These are phyloP conservation scores for Sclerotinia borealis DNA, from an alignment of 2,329 filamentous ascomycete genomes.

Conservation along the genomic window DNA sequence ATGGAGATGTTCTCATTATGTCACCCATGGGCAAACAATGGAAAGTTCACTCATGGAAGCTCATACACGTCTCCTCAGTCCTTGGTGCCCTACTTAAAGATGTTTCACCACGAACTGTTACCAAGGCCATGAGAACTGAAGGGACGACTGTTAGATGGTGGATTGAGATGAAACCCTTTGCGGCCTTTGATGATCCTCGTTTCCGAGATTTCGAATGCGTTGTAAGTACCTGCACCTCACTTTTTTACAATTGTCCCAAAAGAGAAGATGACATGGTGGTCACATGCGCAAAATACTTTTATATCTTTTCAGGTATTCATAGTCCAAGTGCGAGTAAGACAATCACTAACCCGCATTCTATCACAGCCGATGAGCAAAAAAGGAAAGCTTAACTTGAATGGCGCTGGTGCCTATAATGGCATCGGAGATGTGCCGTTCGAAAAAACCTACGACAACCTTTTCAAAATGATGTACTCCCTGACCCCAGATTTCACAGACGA, in stretches of 20 bases:
- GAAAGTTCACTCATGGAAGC: slow-evolving; percentile 23
- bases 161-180: slow-evolving; percentile 20
- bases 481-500: slow-evolving; percentile 17
- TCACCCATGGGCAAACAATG: slow-evolving; percentile 24
- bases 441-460: slow-evolving; percentile 29
- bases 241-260: neutral
- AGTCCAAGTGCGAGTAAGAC: neutral
- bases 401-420: slow-evolving; percentile 14
- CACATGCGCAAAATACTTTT: neutral
- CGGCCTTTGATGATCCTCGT: slow-evolving; percentile 12
- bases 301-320: neutral
- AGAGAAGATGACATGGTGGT: neutral
- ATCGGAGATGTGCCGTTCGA: slow-evolving; percentile 16
- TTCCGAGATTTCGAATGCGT: slow-evolving; percentile 22
- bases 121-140: slow-evolving; percentile 14
- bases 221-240: slow-evolving; percentile 22
- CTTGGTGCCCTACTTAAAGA: slow-evolving; percentile 17
- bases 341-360: neutral
- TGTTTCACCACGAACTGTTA: slow-evolving; percentile 10
- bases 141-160: slow-evolving; percentile 21
- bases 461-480: slow-evolving; percentile 23
- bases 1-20: slow-evolving; percentile 27
- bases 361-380: slow-evolving; percentile 9
- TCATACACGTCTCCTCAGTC: slow-evolving; percentile 17
- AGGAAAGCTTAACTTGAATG: neutral